Conservation (phyloP, 2,329 filamentous ascomycete species). For the Colletotrichum horii region DNA sequence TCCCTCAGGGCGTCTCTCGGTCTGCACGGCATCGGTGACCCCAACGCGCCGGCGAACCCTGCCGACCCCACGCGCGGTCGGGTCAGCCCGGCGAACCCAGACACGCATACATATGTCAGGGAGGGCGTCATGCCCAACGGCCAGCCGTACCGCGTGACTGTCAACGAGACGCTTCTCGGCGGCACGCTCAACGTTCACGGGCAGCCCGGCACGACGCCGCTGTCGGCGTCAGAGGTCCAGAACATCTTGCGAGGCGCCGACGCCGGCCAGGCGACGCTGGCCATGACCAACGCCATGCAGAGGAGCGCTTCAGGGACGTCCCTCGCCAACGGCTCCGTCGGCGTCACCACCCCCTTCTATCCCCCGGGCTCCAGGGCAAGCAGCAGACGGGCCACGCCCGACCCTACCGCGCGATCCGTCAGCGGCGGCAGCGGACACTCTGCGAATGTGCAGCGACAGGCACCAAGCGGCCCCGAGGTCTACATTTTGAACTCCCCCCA, state of each 20-base stretch:
- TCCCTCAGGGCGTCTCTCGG: constrained; percentile 43
- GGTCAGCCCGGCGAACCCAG: constrained; percentile 31
- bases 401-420: constrained; percentile 38
- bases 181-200: constrained; percentile 4
- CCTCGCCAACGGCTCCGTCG: constrained; percentile 42
- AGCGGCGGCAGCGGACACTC: constrained; percentile 32
- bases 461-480: constrained; percentile 49
- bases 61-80: constrained; percentile 27
- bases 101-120: constrained; percentile 17
- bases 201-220: constrained; percentile 10
- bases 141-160: constrained; percentile 23
- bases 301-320: constrained; percentile 54
- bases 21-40: constrained; percentile 45
- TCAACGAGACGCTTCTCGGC: constrained; percentile 20
- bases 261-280: constrained; percentile 45
- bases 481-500: constrained; percentile 66
- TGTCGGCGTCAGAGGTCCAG: constrained; percentile 50
- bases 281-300: constrained; percentile 54
- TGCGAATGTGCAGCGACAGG: constrained; percentile 22
- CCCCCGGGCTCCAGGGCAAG: constrained; percentile 41
- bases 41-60: constrained; percentile 23
- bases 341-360: constrained; percentile 47
- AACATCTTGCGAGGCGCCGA: constrained; percentile 52
- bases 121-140: constrained; percentile 21
- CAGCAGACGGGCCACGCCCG: constrained; percentile 55